Conservation (phyloP, 257 asterid species). For the Sherardia arvensis region DNA sequence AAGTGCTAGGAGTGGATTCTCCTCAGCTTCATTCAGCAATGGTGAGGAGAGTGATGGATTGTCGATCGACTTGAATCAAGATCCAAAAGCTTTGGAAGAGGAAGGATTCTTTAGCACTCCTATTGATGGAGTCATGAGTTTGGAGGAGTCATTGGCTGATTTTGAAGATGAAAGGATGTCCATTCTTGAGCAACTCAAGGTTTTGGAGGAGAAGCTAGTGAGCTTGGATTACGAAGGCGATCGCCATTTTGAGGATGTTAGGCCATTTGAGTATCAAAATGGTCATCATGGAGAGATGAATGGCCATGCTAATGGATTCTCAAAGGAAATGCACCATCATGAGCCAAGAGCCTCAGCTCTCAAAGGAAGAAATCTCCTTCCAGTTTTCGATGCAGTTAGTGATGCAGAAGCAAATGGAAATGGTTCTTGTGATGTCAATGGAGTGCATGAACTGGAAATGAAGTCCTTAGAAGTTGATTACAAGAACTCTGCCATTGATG, state of each 20-base stretch:
- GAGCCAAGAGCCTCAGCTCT: constrained; percentile 24
- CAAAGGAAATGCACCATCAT: constrained; percentile 26
- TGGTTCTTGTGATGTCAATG: constrained; percentile 27
- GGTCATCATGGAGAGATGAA: constrained; percentile 50
- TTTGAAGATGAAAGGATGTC: constrained; percentile 85
- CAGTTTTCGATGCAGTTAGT: constrained; percentile 66
- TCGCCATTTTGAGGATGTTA: constrained; percentile 37
- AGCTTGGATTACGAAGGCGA: constrained; percentile 44
- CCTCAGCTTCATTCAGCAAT: constrained; percentile 74
- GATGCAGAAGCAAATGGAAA: constrained; percentile 28
- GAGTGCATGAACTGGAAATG: constrained; percentile 28
- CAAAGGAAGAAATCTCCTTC: constrained; percentile 73
- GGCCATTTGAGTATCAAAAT: constrained; percentile 22
- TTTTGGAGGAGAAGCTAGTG: constrained; percentile 71
- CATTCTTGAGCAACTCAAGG: constrained; percentile 79
- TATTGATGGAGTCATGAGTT: constrained; percentile 42
- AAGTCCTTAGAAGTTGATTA: constrained; percentile 28
- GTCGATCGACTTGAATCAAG: constrained; percentile 67
- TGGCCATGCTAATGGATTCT: constrained; percentile 43
- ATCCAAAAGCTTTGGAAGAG: constrained; percentile 36
- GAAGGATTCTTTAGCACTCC: constrained; percentile 51
- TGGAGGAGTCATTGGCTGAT: constrained; percentile 80
- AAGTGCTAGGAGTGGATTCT: constrained; percentile 52
- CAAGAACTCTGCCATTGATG: constrained; percentile 58
- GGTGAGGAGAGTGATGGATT: constrained; percentile 75